These are phyloP conservation scores for Xylariomycetidae sp. DNA, from an alignment of 2,329 filamentous ascomycete genomes.

Conservation along the genomic window DNA sequence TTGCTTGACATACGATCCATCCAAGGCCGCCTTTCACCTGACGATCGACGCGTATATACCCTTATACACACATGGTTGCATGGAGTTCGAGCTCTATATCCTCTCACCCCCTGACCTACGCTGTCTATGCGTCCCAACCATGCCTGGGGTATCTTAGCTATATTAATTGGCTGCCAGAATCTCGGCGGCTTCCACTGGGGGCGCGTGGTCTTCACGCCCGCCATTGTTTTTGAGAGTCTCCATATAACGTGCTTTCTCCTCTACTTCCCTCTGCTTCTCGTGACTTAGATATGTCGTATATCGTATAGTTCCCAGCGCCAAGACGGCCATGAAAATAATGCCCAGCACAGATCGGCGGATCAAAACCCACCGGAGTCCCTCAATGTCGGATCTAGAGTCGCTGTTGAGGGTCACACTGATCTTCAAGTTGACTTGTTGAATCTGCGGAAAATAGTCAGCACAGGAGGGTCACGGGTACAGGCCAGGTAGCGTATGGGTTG, in stretches of 20 bases:
- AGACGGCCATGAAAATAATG: slow-evolving; percentile 61
- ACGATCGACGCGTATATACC: too few relatives aligned
- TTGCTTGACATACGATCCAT: too few relatives aligned
- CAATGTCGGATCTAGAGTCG: slow-evolving; percentile 87
- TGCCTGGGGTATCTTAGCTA: too few relatives aligned
- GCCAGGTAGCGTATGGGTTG: neutral
- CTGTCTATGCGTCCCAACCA: too few relatives aligned
- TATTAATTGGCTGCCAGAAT: slow-evolving; percentile 52
- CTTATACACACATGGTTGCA: too few relatives aligned
- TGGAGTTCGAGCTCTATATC: too few relatives aligned
- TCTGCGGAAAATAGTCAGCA: too few relatives aligned
- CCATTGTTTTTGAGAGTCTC: slow-evolving; percentile 38
- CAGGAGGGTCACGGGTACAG: slow-evolving; percentile 6
- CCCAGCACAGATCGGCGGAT: slow-evolving; percentile 60
- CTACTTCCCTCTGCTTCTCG: slow-evolving; percentile 42
- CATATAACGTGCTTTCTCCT: slow-evolving; percentile 37
- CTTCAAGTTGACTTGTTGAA: slow-evolving; percentile 94
- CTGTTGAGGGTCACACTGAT: slow-evolving; percentile 88
- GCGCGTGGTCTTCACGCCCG: slow-evolving; percentile 41
- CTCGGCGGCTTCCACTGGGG: slow-evolving; percentile 49
- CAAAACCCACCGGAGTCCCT: slow-evolving; percentile 82
- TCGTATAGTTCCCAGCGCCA: slow-evolving; percentile 55
- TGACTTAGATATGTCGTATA: slow-evolving; percentile 55
- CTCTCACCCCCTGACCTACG: too few relatives aligned
- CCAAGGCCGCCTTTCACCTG: too few relatives aligned